A percentile compares a stretch with the other conserved stretches of the same genome.
phyloP scores from a whole-genome alignment of 1,284 basidiomycete genomes.

The Malassezia caprae region DNA sequence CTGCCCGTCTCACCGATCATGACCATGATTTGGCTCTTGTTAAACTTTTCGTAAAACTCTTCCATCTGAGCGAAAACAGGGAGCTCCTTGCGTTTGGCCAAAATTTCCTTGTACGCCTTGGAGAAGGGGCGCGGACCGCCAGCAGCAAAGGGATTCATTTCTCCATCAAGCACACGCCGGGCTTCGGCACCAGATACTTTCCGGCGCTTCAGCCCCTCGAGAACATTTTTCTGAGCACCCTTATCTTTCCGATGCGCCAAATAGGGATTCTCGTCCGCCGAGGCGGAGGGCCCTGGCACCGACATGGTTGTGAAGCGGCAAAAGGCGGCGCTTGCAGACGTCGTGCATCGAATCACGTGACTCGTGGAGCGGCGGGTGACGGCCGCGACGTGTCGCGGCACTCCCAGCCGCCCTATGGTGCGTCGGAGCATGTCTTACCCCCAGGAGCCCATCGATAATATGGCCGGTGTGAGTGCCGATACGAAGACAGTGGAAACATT shows the following conservation, averaged over 20 bases:
- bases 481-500: slow-evolving; percentile 42
- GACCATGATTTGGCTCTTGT: slow-evolving; percentile 75
- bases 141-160: slow-evolving; percentile 67
- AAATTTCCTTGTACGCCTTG: slow-evolving; percentile 71
- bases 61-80: slow-evolving; percentile 90
- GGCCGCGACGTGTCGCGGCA: background rate
- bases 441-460: slow-evolving; percentile 2
- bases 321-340: background rate
- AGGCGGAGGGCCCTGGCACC: background rate
- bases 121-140: slow-evolving; percentile 58
- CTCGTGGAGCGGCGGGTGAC: background rate
- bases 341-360: background rate
- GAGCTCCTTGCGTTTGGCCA: slow-evolving; percentile 71
- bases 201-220: slow-evolving; percentile 68
- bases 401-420: background rate
- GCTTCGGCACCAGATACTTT: slow-evolving; percentile 66
- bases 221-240: slow-evolving; percentile 17
- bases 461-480: slow-evolving; percentile 6
- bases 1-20: slow-evolving; percentile 98
- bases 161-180: slow-evolving; percentile 64
- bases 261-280: slow-evolving; percentile 32
- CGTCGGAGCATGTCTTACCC: background rate
- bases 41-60: slow-evolving; percentile 79
- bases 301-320: background rate
- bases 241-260: slow-evolving; percentile 25